A percentile compares a stretch with the other conserved stretches of the same genome.
Conservation (phyloP, 169 alveolate species). For the Cryptosporidium xiaoi region DNA sequence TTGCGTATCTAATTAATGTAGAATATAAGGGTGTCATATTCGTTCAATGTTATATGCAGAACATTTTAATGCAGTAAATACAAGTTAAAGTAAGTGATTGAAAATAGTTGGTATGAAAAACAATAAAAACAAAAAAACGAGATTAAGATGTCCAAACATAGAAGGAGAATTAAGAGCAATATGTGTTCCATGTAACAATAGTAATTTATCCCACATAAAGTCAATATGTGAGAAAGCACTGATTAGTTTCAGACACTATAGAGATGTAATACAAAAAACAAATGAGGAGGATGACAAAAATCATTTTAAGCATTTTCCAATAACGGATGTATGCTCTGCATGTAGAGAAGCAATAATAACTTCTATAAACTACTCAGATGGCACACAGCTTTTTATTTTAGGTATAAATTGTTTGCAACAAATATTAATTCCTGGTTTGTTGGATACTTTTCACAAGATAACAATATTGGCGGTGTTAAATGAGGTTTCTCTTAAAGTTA, state of each 20-base stretch:
- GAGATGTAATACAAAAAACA: slow-evolving; percentile 34
- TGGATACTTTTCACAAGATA: slow-evolving; percentile 60
- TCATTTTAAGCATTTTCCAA: slow-evolving; percentile 23
- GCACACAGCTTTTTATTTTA: slow-evolving; percentile 11
- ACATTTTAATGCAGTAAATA: too few relatives aligned
- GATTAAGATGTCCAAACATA: slow-evolving; percentile 62
- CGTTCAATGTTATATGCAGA: too few relatives aligned
- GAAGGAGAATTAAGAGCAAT: slow-evolving; percentile 72
- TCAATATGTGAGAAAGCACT: slow-evolving; percentile 67
- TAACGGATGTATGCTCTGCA: slow-evolving; percentile 61
- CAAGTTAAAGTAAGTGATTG: too few relatives aligned
- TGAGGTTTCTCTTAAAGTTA: slow-evolving; percentile 45
- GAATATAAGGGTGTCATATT: too few relatives aligned
- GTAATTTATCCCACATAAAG: slow-evolving; percentile 38
- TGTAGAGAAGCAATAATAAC: slow-evolving; percentile 67
- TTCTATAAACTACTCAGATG: slow-evolving; percentile 27
- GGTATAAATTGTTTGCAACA: slow-evolving; percentile 70
- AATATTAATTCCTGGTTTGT: slow-evolving; percentile 57
- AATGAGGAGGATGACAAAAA: slow-evolving; percentile 1
- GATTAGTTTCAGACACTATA: slow-evolving; percentile 56
- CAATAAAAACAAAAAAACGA: neutral
- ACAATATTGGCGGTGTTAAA: slow-evolving; percentile 58
- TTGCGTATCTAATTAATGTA: too few relatives aligned
- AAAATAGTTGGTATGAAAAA: neutral
- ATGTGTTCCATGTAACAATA: slow-evolving; percentile 43